A percentile compares a stretch with the other conserved stretches of the same genome.
phyloP scores from a whole-genome alignment of 2,329 filamentous ascomycete species.

The Triangularia verruculosa region DNA sequence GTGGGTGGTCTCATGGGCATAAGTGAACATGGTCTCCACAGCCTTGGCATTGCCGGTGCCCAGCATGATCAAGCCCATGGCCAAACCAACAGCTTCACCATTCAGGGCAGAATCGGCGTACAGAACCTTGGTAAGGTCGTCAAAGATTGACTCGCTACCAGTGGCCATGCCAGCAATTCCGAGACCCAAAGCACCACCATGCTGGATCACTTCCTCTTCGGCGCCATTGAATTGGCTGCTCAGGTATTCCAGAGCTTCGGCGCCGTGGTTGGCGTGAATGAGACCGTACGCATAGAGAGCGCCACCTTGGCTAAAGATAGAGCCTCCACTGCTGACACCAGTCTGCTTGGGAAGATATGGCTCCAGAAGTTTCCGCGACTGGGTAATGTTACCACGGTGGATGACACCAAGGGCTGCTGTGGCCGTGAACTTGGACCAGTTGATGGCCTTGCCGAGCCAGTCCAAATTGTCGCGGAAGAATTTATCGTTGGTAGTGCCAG shows the following conservation, averaged over 20 bases:
- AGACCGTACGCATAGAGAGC: conserved; percentile 93
- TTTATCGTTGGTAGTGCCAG: conserved; percentile 94
- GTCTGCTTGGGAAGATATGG: conserved; percentile 84
- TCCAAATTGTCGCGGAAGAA: conserved; percentile 98
- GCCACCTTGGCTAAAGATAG: conserved; percentile 92
- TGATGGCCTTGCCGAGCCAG: conserved; percentile 96
- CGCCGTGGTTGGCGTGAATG: conserved; percentile 96
- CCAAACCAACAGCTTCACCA: conserved; percentile 89
- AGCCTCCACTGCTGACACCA: conserved; percentile 68
- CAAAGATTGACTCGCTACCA: conserved; percentile 84
- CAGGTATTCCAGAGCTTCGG: conserved; percentile 79
- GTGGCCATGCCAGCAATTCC: conserved; percentile 98
- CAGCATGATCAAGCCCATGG: conserved; percentile 98
- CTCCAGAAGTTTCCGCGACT: conserved; percentile 88
- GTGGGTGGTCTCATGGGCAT: conserved; percentile 95
- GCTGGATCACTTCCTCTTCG: conserved; percentile 90
- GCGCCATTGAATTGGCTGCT: conserved; percentile 71
- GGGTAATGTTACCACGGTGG: conserved; percentile 89
- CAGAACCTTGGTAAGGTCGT: conserved; percentile 82
- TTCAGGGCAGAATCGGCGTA: conserved; percentile 95
- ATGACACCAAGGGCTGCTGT: conserved; percentile 96
- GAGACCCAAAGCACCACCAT: conserved; percentile 90
- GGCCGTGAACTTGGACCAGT: conserved; percentile 99
- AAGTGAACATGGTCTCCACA: conserved; percentile 94
- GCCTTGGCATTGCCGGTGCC: conserved; percentile 95